Conservation (phyloP, 179 eudicot species). For the Beta corolliflora region DNA sequence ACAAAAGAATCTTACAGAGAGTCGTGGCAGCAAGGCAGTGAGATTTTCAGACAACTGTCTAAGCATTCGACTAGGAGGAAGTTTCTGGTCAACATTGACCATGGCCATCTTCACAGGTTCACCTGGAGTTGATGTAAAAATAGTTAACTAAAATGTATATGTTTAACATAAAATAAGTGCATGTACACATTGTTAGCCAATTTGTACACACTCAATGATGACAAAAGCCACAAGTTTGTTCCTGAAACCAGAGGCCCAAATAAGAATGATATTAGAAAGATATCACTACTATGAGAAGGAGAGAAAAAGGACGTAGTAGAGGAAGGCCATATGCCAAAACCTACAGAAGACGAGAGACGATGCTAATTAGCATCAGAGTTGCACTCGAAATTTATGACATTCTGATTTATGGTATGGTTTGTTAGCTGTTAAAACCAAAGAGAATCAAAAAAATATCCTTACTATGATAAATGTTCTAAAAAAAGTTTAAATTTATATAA, state of each 20-base stretch:
- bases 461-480: too few relatives aligned
- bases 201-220: not conserved
- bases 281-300: too few relatives aligned
- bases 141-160: not conserved
- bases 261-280: not conserved
- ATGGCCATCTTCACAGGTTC: slow-evolving; percentile 76
- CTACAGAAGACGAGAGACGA: not conserved
- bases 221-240: not conserved
- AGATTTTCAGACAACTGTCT: slow-evolving; percentile 53
- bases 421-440: not conserved
- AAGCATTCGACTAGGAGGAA: slow-evolving; percentile 42
- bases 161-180: not conserved
- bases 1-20: slow-evolving; percentile 52
- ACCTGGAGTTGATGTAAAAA: slow-evolving; percentile 39
- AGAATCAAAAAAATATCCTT: not conserved
- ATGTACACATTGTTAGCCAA: not conserved
- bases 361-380: not conserved
- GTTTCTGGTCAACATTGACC: slow-evolving; percentile 40
- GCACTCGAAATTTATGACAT: not conserved
- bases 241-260: not conserved
- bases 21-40: slow-evolving; percentile 60
- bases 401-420: not conserved
- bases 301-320: not conserved
- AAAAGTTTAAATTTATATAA: too few relatives aligned
- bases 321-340: not conserved